phyloP scores from a whole-genome alignment of 352 stramenopile species.

The Phytophthora cactorum region DNA sequence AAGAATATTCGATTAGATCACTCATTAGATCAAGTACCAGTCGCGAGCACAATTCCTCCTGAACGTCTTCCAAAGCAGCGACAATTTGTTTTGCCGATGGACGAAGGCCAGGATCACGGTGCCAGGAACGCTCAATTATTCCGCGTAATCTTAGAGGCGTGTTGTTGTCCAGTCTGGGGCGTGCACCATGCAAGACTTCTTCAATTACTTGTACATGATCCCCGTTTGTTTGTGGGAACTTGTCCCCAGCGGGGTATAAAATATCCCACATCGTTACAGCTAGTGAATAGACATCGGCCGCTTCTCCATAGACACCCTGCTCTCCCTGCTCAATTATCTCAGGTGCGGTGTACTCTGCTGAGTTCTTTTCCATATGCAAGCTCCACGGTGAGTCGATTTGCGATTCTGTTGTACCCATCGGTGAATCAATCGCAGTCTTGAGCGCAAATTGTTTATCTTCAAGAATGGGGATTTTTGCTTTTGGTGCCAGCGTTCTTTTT shows the following conservation, averaged over 20 bases:
- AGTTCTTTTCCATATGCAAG: constrained; percentile 24
- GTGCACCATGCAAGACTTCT: constrained; percentile 41
- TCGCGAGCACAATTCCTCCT: constrained; percentile 40
- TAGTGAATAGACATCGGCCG: constrained; percentile 63
- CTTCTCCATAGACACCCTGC: constrained; percentile 41
- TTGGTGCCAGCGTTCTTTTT: background rate
- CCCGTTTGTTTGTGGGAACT: constrained; percentile 37
- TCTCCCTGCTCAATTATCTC: constrained; percentile 48
- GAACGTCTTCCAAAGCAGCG: constrained; percentile 31
- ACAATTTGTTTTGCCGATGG: constrained; percentile 45
- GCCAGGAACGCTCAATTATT: constrained; percentile 43
- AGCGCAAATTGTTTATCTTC: constrained; percentile 10
- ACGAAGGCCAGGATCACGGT: constrained; percentile 31
- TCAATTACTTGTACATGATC: constrained; percentile 51
- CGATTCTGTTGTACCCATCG: constrained; percentile 15
- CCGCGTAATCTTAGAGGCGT: constrained; percentile 22
- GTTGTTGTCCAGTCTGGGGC: constrained; percentile 37
- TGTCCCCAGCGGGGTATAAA: constrained; percentile 42
- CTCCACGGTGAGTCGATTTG: constrained; percentile 17
- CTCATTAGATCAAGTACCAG: constrained; percentile 30
- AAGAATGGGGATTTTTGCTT: constrained; percentile 6
- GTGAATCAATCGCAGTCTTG: constrained; percentile 9
- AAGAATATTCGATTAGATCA: constrained; percentile 9
- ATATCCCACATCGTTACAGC: constrained; percentile 74
- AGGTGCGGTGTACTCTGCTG: constrained; percentile 64